Percentiles rank a stretch among this genome's conserved stretches.
Evolutionary conservation across 1,284 basidiomycete species (phyloP).

Genomic region (Malassezia caprae): DNA sequence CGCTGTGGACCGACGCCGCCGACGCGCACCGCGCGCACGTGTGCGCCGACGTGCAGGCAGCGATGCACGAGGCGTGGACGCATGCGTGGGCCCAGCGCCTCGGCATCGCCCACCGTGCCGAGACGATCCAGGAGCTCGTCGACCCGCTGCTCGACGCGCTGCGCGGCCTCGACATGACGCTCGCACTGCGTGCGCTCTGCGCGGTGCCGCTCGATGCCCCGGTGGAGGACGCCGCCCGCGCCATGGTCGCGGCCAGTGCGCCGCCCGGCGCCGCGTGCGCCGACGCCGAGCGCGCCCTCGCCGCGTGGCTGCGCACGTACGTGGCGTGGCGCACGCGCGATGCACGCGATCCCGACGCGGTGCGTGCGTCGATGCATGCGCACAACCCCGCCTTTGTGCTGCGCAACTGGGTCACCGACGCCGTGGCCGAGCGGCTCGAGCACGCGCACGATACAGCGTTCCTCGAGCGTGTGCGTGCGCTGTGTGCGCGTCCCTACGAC

Average conservation of each 20-base stretch:
- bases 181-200: conserved; percentile 24
- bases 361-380: conserved; percentile 19
- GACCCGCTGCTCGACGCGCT: conserved; percentile 20
- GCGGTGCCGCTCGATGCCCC: neutral
- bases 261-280: conserved; percentile 15
- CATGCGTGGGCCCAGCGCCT: conserved; percentile 24
- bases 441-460: conserved; percentile 33
- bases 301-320: conserved; percentile 29
- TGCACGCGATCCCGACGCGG: conserved; percentile 17
- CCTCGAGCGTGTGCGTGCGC: conserved; percentile 30
- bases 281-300: conserved; percentile 20
- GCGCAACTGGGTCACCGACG: conserved; percentile 43
- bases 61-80: conserved; percentile 33
- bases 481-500: conserved; percentile 33
- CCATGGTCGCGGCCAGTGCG: neutral
- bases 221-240: neutral
- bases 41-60: conserved; percentile 22
- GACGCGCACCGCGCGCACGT: conserved; percentile 23
- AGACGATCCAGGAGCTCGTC: conserved; percentile 21
- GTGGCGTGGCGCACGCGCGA: conserved; percentile 22
- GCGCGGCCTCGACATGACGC: conserved; percentile 31
- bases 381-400: conserved; percentile 40
- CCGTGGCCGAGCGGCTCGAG: conserved; percentile 33
- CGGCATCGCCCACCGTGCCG: conserved; percentile 18
- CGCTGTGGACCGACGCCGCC: conserved; percentile 23